Conservation (phyloP, 208 protist genomes). For the Phytomonas sp. region DNA sequence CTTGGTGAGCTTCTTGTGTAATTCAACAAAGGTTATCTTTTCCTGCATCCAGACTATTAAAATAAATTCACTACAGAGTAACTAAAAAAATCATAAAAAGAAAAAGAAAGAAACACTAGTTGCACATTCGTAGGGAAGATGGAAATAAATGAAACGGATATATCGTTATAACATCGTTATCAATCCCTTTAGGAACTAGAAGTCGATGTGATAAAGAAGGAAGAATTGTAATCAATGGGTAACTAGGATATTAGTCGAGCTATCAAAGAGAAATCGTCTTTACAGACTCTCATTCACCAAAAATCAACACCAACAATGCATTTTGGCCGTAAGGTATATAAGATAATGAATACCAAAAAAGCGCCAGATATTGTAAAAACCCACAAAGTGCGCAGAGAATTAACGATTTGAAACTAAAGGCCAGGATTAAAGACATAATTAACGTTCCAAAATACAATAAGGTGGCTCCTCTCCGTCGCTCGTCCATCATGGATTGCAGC, state of each 20-base stretch:
- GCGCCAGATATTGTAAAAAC: constrained; percentile 69
- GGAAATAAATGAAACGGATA: too few species aligned
- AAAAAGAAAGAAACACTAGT: too few species aligned
- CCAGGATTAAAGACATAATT: constrained; percentile 60
- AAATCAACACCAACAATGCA: constrained; percentile 34
- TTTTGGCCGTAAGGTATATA: constrained; percentile 86
- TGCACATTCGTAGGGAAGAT: too few species aligned
- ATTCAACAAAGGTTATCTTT: constrained; percentile 19
- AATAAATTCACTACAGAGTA: neutral
- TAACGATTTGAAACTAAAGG: constrained; percentile 46
- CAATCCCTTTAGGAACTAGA: too few species aligned
- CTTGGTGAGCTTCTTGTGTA: constrained; percentile 33
- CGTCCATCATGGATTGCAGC: constrained; percentile 86
- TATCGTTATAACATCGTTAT: too few species aligned
- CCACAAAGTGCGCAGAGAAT: constrained; percentile 61
- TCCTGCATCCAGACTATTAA: constrained; percentile 14
- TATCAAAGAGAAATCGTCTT: neutral
- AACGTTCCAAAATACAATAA: constrained; percentile 67
- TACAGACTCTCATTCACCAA: constrained; percentile 11
- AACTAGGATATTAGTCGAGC: neutral
- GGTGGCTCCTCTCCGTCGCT: constrained; percentile 57
- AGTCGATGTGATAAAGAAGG: too few species aligned
- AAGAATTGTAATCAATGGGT: too few species aligned
- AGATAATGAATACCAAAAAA: constrained; percentile 87
- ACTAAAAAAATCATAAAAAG: neutral